Percentiles rank a stretch among this genome's conserved stretches.
phyloP scores from a whole-genome alignment of 345 rosid genomes.

The Abelmoschus esculentus region DNA sequence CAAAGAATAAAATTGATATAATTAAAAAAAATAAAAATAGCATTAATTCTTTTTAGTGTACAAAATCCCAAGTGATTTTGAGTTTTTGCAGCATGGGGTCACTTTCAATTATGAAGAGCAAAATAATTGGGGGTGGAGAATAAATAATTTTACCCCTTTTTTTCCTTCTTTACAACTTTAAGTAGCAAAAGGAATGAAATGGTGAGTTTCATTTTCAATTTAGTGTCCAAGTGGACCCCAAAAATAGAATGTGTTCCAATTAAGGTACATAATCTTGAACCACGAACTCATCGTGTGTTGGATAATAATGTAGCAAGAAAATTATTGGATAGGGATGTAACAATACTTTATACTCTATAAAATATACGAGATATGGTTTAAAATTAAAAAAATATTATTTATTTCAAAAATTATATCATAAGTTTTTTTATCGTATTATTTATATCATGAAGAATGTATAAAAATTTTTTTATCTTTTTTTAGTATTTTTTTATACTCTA shows the following conservation, averaged over 20 bases:
- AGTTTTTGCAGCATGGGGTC: no score
- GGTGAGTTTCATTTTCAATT: not conserved
- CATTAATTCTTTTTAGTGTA: not conserved
- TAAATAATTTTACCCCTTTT: no score
- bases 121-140: not conserved
- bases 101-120: not conserved
- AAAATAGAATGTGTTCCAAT: not conserved
- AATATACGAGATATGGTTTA: no score
- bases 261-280: not conserved
- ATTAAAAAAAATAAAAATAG: no score
- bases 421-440: no score
- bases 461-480: no score
- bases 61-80: not conserved
- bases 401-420: no score
- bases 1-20: no score
- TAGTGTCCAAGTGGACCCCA: not conserved
- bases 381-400: no score
- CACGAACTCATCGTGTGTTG: not conserved
- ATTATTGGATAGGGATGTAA: conserved; percentile 3
- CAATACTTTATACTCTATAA: not conserved
- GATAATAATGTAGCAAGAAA: not conserved
- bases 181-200: not conserved
- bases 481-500: no score
- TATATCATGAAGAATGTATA: no score
- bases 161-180: not conserved